Evolutionary conservation across 495 filamentous ascomycete genomes (phyloP).

Genomic region (Penicillium manginii): DNA sequence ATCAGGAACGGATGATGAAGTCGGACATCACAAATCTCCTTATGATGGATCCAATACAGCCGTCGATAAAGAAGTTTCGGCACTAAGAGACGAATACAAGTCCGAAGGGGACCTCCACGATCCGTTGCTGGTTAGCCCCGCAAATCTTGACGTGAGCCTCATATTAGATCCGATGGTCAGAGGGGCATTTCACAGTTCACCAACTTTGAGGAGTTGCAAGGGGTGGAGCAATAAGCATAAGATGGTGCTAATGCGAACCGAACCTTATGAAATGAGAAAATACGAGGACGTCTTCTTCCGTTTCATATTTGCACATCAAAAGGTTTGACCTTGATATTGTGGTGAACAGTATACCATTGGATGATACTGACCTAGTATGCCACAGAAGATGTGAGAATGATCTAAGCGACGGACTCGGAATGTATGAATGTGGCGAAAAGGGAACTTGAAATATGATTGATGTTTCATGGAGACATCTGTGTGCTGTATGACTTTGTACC

Average conservation of each 20-base stretch:
- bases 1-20: constrained; percentile 37
- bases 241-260: constrained; percentile 20
- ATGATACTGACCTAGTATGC: no score
- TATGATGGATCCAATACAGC: constrained; percentile 32
- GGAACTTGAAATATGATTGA: no score
- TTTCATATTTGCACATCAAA: background rate
- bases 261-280: constrained; percentile 24
- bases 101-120: constrained; percentile 28
- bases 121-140: constrained; percentile 34
- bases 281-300: constrained; percentile 28
- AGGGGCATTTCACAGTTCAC: constrained; percentile 17
- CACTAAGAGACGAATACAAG: constrained; percentile 30
- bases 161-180: constrained; percentile 23
- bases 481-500: no score
- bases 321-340: background rate
- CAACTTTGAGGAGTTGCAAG: constrained; percentile 21
- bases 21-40: constrained; percentile 32
- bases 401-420: no score
- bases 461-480: no score
- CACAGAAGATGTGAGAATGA: no score
- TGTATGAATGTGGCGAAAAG: no score
- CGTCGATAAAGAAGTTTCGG: constrained; percentile 27
- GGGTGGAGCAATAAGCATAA: constrained; percentile 33
- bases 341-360: no score
- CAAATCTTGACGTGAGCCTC: constrained; percentile 30